These are phyloP conservation scores for Cruciata laevipes DNA, from an alignment of 257 asterid species.

Conservation along the genomic window DNA sequence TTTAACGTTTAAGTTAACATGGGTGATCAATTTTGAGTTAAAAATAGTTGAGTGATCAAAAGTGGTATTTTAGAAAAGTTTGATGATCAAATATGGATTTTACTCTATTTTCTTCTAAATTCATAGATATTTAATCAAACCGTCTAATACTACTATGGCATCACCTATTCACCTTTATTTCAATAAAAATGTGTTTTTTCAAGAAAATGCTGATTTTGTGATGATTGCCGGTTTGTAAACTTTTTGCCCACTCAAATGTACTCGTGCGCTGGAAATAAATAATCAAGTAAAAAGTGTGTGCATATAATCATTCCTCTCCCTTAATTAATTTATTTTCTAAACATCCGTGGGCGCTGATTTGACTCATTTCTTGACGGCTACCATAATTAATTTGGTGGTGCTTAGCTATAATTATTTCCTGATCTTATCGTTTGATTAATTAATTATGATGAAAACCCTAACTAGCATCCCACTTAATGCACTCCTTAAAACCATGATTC, in stretches of 20 bases:
- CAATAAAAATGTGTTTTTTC: background rate
- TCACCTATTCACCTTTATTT: no score
- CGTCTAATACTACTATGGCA: no score
- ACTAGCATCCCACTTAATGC: background rate
- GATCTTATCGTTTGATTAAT: background rate
- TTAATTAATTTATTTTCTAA: slow-evolving; percentile 28
- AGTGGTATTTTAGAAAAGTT: no score
- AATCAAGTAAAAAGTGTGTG: slow-evolving; percentile 21
- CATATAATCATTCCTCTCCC: slow-evolving; percentile 33
- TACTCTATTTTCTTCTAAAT: no score
- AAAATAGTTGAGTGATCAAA: no score
- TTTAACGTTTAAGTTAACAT: no score
- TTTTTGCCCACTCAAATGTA: slow-evolving; percentile 30
- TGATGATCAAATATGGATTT: no score
- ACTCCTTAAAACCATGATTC: background rate
- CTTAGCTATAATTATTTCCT: background rate
- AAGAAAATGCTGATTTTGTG: background rate
- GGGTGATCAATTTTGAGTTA: no score
- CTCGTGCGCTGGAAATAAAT: slow-evolving; percentile 41
- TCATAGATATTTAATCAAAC: no score
- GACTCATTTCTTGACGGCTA: slow-evolving; percentile 10
- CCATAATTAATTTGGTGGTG: background rate
- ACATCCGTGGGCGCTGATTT: slow-evolving; percentile 19
- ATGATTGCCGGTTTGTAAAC: slow-evolving; percentile 12
- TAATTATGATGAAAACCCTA: background rate